Base-by-base conservation (phyloP, 164 flowering plant species). In the Saururus chinensis region DNA sequence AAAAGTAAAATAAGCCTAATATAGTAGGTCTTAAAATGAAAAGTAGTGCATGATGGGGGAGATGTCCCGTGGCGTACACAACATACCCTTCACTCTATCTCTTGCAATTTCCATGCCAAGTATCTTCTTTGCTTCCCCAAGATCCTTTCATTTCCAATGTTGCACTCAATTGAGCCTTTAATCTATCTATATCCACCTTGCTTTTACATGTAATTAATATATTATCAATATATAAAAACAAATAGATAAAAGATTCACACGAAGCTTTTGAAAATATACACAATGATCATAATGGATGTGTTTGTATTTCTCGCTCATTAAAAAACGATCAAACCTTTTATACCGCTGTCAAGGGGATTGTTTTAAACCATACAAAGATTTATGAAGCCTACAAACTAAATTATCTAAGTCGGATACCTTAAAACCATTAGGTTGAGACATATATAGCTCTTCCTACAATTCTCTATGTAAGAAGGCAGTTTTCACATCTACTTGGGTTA, bases 181-280 rank as follows among this genome's bases (percentile, higher is more conserved):
- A 52, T 19, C 1, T 52, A 52, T 52, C 19, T 0, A 52, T 19
- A 19, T 52, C 4, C 9, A 21, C 9, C 0, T 19, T 52, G 19
- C 23, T 19, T 19, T 52, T 52, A 19, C 0, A 9, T 11, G 55
- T 21, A 52, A 52, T 52, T 7, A 52, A 21, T 19, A 52, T 52
- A 21, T 52, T 19, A 52, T 52, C 55, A 9, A 41, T 19, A 52
- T 56, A 20, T 21, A 21, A 21, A 21, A 70, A 8, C 61, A 70
- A 74, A 75, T 78, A 22, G 7, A 56, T 56, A 24, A 20, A 56
- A 1, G 8, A 11, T 11, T 0, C 7, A 20, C 19, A 17, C 16
- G 19, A 0, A 52, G 1, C n/a, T n/a, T 20, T 11, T 19, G 14
- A 7, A 11, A 4, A 52, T 1, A 52, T 1, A 52, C 54, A 52